A percentile compares a stretch with the other conserved stretches of the same genome.
These are phyloP conservation scores for Durusdinium trenchii DNA, from an alignment of 73 alveolate genomes.

Conservation along the genomic window DNA sequence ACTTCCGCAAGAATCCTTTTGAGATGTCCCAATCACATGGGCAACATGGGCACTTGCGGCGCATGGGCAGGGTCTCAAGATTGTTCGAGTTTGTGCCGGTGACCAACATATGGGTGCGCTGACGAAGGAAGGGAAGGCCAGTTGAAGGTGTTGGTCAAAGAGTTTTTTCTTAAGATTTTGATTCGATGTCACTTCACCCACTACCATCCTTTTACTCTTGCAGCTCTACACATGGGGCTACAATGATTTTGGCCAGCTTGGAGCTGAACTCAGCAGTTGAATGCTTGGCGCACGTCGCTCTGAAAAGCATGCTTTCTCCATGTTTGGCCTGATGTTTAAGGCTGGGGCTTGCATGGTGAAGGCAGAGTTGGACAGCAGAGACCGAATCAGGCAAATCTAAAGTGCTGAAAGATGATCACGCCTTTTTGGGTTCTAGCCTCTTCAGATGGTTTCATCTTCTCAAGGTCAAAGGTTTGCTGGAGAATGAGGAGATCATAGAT, in stretches of 20 bases:
- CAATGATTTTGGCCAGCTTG: constrained; percentile 95
- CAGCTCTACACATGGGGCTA: constrained; percentile 96
- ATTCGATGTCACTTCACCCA: neutral
- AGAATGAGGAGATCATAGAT: constrained; percentile 73
- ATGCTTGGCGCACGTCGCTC: neutral
- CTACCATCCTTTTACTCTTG: neutral
- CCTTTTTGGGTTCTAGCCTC: neutral
- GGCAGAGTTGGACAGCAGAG: constrained; percentile 94
- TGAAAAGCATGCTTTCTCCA: neutral
- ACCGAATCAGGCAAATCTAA: constrained; percentile 92
- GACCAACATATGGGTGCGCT: constrained; percentile 96
- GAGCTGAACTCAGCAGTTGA: neutral
- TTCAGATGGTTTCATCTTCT: too few species aligned
- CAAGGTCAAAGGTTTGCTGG: constrained; percentile 92
- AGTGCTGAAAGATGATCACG: neutral
- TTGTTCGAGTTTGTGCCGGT: constrained; percentile 77
- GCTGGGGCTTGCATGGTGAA: constrained; percentile 95
- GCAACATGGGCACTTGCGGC: neutral
- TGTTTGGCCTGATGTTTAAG: neutral
- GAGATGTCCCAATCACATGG: neutral
- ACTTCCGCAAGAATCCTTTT: neutral
- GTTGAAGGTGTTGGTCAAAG: neutral
- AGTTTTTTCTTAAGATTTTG: neutral
- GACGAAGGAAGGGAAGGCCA: constrained; percentile 92
- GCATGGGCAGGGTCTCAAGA: constrained; percentile 62